These are phyloP conservation scores for Apophysomyces ossiformis DNA, from an alignment of 371 early-diverging fungal genomes.

Conservation along the genomic window DNA sequence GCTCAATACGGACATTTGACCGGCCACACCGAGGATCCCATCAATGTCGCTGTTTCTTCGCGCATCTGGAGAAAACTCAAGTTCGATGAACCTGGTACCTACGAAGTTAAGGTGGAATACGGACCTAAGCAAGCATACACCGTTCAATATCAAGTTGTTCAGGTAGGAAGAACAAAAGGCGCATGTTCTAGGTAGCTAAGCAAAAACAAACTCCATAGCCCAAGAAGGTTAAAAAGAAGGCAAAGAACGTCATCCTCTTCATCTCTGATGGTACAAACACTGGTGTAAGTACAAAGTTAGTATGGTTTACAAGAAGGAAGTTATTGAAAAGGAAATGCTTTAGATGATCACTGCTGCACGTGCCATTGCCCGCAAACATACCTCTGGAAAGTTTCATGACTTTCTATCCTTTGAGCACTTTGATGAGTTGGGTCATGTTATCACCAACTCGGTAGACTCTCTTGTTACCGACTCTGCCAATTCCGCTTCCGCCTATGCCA, in stretches of 20 bases:
- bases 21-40: slow-evolving; percentile 41
- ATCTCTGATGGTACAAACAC: slow-evolving; percentile 77
- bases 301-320: not conserved
- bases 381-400: slow-evolving; percentile 61
- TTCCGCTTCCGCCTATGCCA: slow-evolving; percentile 72
- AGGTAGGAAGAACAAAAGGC: slow-evolving; percentile 20
- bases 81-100: slow-evolving; percentile 62
- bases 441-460: slow-evolving; percentile 74
- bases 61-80: slow-evolving; percentile 62
- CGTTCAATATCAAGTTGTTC: slow-evolving; percentile 40
- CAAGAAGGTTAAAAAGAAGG: slow-evolving; percentile 60
- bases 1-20: slow-evolving; percentile 36
- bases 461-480: slow-evolving; percentile 81
- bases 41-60: slow-evolving; percentile 57
- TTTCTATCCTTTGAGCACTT: slow-evolving; percentile 67
- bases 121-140: slow-evolving; percentile 39
- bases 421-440: slow-evolving; percentile 69
- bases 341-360: slow-evolving; percentile 68
- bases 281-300: slow-evolving; percentile 35
- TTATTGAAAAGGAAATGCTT: not conserved
- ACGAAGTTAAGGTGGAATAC: slow-evolving; percentile 52
- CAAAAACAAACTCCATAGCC: slow-evolving; percentile 25
- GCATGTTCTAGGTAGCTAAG: no score
- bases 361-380: slow-evolving; percentile 58
- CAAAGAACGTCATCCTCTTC: slow-evolving; percentile 76